phyloP scores from a whole-genome alignment of 257 asterid genomes.

The Ophiorrhiza pumila region DNA sequence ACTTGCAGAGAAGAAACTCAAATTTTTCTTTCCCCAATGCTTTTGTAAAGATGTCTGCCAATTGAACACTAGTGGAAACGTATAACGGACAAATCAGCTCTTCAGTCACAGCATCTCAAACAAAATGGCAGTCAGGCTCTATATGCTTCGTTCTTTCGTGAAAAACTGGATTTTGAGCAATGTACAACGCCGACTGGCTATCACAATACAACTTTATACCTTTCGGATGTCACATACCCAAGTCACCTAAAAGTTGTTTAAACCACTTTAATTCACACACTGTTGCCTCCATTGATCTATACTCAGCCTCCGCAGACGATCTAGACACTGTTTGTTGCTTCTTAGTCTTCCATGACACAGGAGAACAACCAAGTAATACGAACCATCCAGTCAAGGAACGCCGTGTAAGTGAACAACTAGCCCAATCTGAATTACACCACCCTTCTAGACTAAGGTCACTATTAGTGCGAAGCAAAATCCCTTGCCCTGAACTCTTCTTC shows the following conservation, averaged over 20 bases:
- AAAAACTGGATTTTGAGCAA: too few species aligned
- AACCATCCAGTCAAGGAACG: not conserved
- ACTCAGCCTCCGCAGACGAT: not conserved
- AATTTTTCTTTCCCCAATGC: not conserved
- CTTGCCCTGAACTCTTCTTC: too few species aligned
- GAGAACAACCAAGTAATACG: not conserved
- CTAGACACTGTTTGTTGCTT: not conserved
- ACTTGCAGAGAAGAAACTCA: too few species aligned
- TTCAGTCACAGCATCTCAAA: not conserved
- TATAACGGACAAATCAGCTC: not conserved
- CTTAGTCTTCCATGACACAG: too few species aligned
- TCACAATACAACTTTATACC: too few species aligned
- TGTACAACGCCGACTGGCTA: too few species aligned
- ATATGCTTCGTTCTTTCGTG: too few species aligned
- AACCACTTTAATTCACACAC: slow-evolving; percentile 4
- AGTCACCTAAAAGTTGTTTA: too few species aligned
- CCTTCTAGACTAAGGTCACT: too few species aligned
- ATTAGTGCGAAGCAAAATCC: too few species aligned
- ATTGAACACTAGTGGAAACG: not conserved
- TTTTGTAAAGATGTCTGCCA: not conserved
- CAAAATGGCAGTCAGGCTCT: too few species aligned
- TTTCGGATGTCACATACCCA: not conserved
- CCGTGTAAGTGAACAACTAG: not conserved
- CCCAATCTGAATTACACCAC: too few species aligned
- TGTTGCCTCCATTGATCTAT: not conserved